These are phyloP conservation scores for Physcomitrellopsis africana DNA, from an alignment of 225 moss, liverwort and hornwort genomes.

Conservation along the genomic window DNA sequence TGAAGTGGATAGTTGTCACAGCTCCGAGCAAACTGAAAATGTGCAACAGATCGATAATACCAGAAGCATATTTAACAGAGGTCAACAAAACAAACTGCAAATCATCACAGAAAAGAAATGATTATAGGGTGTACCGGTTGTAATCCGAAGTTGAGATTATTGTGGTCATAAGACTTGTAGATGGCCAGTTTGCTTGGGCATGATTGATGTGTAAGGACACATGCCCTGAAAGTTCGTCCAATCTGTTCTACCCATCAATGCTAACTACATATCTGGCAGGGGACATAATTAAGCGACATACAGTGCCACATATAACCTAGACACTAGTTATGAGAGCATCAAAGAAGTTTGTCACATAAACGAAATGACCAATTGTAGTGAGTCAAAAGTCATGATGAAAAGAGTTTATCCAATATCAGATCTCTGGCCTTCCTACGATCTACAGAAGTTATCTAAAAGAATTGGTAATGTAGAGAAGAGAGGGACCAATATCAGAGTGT, in stretches of 20 bases:
- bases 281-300: conserved; percentile 19
- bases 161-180: conserved; percentile 27
- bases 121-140: conserved; percentile 35
- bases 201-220: conserved; percentile 33
- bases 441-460: conserved; percentile 19
- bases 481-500: conserved; percentile 26
- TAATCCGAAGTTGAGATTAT: conserved; percentile 27
- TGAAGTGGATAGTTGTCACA: neutral
- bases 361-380: conserved; percentile 29
- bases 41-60: neutral
- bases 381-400: conserved; percentile 25
- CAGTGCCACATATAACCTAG: conserved; percentile 21
- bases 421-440: conserved; percentile 31
- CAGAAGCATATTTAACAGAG: neutral
- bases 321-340: conserved; percentile 6
- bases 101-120: conserved; percentile 8
- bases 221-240: conserved; percentile 26
- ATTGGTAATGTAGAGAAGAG: conserved; percentile 28
- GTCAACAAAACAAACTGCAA: neutral
- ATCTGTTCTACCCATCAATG: conserved; percentile 27
- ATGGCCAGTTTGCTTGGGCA: conserved; percentile 30
- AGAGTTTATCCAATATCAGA: conserved; percentile 20
- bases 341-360: conserved; percentile 17
- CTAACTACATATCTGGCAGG: conserved; percentile 17
- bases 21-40: neutral